Evolutionary conservation across 1,139 yeast species (phyloP), one percentile per base, ranked within the genome.

Genomic region (Geotrichum armillariae): DNA sequence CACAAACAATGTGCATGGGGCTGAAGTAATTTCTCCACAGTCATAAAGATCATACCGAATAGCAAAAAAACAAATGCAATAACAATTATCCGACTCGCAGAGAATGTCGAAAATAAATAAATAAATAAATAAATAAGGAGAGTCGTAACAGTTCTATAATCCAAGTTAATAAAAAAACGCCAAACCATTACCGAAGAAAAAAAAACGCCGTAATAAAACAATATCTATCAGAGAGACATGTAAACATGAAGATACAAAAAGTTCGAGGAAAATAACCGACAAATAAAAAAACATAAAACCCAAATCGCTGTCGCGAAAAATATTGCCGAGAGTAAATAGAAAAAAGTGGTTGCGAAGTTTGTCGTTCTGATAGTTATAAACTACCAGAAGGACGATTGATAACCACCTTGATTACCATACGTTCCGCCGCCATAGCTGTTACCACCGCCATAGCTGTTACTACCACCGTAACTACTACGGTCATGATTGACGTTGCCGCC

Each of bases 401-500:
- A 46, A 14, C 45, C 45, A 21, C 45, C 38, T 16, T 41, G 45
- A 16, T 41, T 41, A 14, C 45, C 45, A 20, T 40, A 31, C 23
- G 8, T 16, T 23, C 40, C 21, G 47, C 23, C n/a, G 14, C 41
- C 41, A 20, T 22, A 9, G 27, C 40, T 21, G 21, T 34, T 14
- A 21, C 38, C 38, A 17, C 40, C 40, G 27, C 40, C 37, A 18
- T 34, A 5, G 20, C 41, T 12, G 16, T 44, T 27, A 18, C 37
- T 36, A 17, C n/a, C n/a, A 25, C 29, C 29, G 11, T 25, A 25
- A 7, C 16, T n/a, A 53, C 60, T 53, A 50, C 62, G 58, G 53
- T 59, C 60, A 53, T 54, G 59, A 47, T 60, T 58, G 37, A 64
- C 63, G 50, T 60, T 60, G 52, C 65, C 63, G 39, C 66, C 62